Evolutionary conservation across 1,284 basidiomycete species (phyloP), one percentile per base, ranked within the genome.

Genomic region (Apiotrichum siamense): DNA sequence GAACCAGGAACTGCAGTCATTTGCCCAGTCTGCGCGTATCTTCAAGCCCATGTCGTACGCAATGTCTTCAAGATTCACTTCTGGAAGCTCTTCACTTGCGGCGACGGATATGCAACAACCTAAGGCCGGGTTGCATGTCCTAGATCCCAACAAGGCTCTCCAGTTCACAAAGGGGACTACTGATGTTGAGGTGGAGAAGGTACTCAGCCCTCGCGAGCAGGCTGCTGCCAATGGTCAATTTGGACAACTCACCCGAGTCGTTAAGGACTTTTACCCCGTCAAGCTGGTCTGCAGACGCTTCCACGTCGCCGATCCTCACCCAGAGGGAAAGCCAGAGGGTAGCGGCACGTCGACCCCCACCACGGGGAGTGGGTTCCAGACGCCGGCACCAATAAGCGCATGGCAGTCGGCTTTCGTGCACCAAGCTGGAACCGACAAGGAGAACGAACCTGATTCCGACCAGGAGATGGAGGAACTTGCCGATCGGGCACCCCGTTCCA

Each of bases 261-360:
- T 80, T 25, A 79, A 77, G 54, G 69, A 79, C 0, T 97, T 89
- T 84, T 82, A 83, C 60, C 94, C 94, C 0, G 82, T 81, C 20
- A 79, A 80, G 54, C 74, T 97, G 48, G 76, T 98, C 17, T 97
- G 91, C 75, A 96, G 93, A 71, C 82, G 94, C n/a, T 96, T 97
- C 69, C 87, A 88, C 1, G 86, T 97, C 32, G 86, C 85, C 59
- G 88, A 93, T 67, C 93, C 85, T 3, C 81, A 85, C 59, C 81
- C 81, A 0, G 76, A 77, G 43, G 76, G 76, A 11, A 63, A 64
- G 7, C 64, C 64, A 1, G 60, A 49, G 25, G 54, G 39, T 13
- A 52, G 57, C 20, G 54, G 54, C 12, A 20, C 52, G 1, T 37
- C 47, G 3, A 52, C 53, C 0, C 26, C 41, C 6, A 26, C 41